Evolutionary conservation across 2,329 filamentous ascomycete species (phyloP), one percentile per base, ranked within the genome.

Genomic region (Cryphonectria japonica): DNA sequence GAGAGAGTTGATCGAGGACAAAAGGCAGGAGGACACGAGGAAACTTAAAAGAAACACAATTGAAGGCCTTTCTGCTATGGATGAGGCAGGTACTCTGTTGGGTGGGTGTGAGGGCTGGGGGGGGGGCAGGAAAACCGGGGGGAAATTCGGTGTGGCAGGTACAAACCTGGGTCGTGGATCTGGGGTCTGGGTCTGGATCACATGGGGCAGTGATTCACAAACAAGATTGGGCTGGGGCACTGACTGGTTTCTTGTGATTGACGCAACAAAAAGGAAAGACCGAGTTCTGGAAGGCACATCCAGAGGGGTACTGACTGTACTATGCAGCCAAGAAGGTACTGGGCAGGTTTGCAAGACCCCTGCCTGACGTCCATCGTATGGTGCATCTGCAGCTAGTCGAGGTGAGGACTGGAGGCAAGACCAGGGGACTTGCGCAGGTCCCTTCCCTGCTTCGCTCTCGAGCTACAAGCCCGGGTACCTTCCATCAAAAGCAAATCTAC

Each of bases 151-250:
- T 52, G 39, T 50, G 63, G 39, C 63, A 64, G 61, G 61, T 46
- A 41, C 61, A 16, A 22, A 16, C 37, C 60, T 62, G 60, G 59
- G 37, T 63, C 22, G n/a, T 37, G 37, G 59, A n/a, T 61, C 32
- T 57, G 43, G 63, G 63, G 69, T 66, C 61, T 64, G 61, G 64
- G 64, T 54, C 65, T 67, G 65, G 50, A 39, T 67, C 65, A 68
- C 68, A n/a, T 57, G 65, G 66, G 60, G 57, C 66, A 65, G 66
- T n/a, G 71, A 61, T 63, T 69, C 71, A 73, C 66, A 72, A 65
- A 59, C 60, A 61, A 29, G 54, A 68, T 41, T 59, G 39, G 63
- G 43, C 41, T 50, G 46, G 46, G 46, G 64, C 50, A 67, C 54
- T 67, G 67, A 65, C 70, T 72, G 59, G 39, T 67, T 60, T 11